phyloP scores from a whole-genome alignment of 192 early-diverging fungal genomes.

The Entomortierella lignicola region DNA sequence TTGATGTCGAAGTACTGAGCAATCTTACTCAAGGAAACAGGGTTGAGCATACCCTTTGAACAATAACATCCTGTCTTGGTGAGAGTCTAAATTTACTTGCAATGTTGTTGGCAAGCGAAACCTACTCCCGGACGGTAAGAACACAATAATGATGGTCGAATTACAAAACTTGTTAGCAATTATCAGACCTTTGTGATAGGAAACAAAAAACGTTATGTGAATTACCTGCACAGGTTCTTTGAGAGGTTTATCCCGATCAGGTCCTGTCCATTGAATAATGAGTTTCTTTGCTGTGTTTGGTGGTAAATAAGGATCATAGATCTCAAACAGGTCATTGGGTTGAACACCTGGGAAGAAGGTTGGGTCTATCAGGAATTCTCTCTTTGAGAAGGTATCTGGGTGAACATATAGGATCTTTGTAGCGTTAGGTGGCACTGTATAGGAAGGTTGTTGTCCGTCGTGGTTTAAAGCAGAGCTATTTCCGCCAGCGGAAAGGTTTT shows the following conservation, averaged over 20 bases:
- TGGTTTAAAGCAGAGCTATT: slow-evolving; percentile 5
- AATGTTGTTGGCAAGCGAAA: slow-evolving; percentile 76
- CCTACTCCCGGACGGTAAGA: too few species aligned
- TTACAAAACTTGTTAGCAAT: too few species aligned
- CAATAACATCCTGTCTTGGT: slow-evolving; percentile 69
- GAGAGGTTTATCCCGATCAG: slow-evolving; percentile 61
- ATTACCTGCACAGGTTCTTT: slow-evolving; percentile 71
- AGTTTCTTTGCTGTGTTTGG: slow-evolving; percentile 48
- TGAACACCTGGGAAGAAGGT: slow-evolving; percentile 69
- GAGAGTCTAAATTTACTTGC: slow-evolving; percentile 72
- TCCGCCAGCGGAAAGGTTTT: slow-evolving; percentile 1
- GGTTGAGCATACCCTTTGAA: slow-evolving; percentile 63
- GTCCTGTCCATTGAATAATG: slow-evolving; percentile 62
- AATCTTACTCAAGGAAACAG: not conserved
- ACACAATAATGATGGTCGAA: too few species aligned
- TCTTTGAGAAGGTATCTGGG: slow-evolving; percentile 63
- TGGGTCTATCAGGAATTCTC: slow-evolving; percentile 78
- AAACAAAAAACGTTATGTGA: too few species aligned
- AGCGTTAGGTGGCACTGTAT: slow-evolving; percentile 1
- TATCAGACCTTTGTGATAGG: too few species aligned
- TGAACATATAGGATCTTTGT: slow-evolving; percentile 66
- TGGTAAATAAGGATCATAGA: slow-evolving; percentile 58
- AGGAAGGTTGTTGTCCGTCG: slow-evolving; percentile 1
- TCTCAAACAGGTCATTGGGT: slow-evolving; percentile 73
- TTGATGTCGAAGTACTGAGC: not conserved